phyloP scores from a whole-genome alignment of 768 basidiomycete genomes.

The Kwoniella shandongensis region DNA sequence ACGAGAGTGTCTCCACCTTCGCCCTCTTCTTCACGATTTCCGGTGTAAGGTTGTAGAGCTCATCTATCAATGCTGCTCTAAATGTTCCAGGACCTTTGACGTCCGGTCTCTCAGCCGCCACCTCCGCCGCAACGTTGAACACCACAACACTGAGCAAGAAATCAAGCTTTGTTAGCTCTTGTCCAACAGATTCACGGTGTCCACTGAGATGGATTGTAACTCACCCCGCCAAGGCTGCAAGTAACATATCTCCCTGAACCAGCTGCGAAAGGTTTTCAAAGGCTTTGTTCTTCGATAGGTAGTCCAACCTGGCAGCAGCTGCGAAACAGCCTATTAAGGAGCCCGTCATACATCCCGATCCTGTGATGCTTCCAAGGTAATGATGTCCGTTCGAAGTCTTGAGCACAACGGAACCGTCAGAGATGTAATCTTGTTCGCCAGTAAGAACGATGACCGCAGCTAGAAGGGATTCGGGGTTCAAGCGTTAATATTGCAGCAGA shows the following conservation, averaged over 20 bases:
- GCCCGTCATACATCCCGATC: conserved; percentile 75
- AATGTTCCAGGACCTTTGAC: conserved; percentile 69
- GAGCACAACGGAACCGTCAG: conserved; percentile 73
- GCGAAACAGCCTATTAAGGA: conserved; percentile 75
- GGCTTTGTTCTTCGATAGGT: conserved; percentile 43
- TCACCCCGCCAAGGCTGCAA: conserved; percentile 75
- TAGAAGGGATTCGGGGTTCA: conserved; percentile 51
- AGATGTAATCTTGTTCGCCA: conserved; percentile 76
- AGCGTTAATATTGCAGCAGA: no score
- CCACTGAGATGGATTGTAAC: no score
- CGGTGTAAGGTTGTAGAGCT: conserved; percentile 56
- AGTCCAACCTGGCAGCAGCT: conserved; percentile 63
- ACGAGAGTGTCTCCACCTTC: conserved; percentile 39
- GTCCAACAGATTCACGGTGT: no score
- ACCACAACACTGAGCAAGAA: conserved; percentile 58
- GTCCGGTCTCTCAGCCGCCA: conserved; percentile 59
- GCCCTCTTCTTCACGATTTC: conserved; percentile 47
- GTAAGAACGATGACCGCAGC: conserved; percentile 80
- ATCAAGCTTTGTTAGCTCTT: background rate
- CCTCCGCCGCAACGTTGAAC: conserved; percentile 65
- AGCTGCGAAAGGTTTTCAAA: conserved; percentile 54
- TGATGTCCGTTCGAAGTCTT: conserved; percentile 70
- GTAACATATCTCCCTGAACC: conserved; percentile 73
- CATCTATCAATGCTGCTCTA: conserved; percentile 65
- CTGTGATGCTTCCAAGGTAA: conserved; percentile 79